A percentile compares a stretch with the other conserved stretches of the same genome.
phyloP scores from a whole-genome alignment of 2,329 filamentous ascomycete genomes.

The Tolypocladium inflatum region DNA sequence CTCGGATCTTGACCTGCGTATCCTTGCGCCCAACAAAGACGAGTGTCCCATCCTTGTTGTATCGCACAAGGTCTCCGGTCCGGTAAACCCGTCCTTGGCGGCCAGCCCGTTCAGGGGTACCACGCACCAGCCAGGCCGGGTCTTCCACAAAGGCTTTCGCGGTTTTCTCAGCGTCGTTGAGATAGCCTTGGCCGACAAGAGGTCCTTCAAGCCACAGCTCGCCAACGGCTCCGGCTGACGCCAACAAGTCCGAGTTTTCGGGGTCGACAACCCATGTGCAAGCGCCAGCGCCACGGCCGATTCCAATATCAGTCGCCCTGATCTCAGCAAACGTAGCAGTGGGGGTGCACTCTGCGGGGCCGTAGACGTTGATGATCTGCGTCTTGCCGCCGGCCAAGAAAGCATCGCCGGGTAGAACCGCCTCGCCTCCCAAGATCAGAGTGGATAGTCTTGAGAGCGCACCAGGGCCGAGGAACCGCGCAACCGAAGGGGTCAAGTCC shows the following conservation, averaged over 20 bases:
- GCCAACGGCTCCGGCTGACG: slow-evolving; percentile 8
- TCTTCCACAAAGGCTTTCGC: slow-evolving; percentile 12
- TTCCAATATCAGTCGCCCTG: background rate
- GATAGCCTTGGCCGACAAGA: slow-evolving; percentile 10
- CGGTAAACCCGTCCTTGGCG: slow-evolving; percentile 25
- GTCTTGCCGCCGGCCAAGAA: slow-evolving; percentile 4
- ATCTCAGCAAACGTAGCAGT: background rate
- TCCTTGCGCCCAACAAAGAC: slow-evolving; percentile 41
- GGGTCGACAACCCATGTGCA: slow-evolving; percentile 10
- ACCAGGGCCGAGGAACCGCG: slow-evolving; percentile 4
- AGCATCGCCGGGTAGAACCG: slow-evolving; percentile 2
- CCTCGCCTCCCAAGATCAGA: slow-evolving; percentile 10
- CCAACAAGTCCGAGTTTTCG: slow-evolving; percentile 6
- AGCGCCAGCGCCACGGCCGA: slow-evolving; percentile 2
- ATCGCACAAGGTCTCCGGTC: slow-evolving; percentile 36
- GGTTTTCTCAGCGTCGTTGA: slow-evolving; percentile 7
- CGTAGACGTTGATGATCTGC: slow-evolving; percentile 12
- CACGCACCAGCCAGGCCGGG: slow-evolving; percentile 3
- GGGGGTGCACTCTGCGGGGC: slow-evolving; percentile 11
- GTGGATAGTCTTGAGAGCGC: slow-evolving; percentile 6
- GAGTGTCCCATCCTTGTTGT: slow-evolving; percentile 22
- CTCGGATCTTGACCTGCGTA: slow-evolving; percentile 44
- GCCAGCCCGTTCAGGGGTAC: background rate
- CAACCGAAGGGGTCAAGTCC: slow-evolving; percentile 10
- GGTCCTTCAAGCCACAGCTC: slow-evolving; percentile 12